Conservation (phyloP, 2,329 filamentous ascomycete species). For the Neofusicoccum umdonicola region DNA sequence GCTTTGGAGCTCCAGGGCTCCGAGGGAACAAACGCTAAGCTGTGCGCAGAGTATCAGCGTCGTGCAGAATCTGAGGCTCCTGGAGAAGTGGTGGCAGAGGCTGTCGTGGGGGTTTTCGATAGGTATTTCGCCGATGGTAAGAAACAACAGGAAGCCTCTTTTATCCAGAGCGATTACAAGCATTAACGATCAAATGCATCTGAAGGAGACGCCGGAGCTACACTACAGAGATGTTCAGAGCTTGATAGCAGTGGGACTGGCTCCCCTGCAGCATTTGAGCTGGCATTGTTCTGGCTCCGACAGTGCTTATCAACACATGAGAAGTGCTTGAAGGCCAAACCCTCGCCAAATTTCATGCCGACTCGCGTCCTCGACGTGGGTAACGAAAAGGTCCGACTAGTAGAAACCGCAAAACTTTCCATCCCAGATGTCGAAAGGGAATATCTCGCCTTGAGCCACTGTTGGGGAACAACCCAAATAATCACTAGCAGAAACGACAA, state of each 20-base stretch:
- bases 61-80: neutral
- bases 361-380: no score
- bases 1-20: slow-evolving; percentile 20
- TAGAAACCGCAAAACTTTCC: no score
- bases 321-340: neutral
- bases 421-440: no score
- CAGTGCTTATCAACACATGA: neutral
- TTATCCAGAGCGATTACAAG: neutral
- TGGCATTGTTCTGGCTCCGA: neutral
- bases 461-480: neutral
- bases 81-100: slow-evolving; percentile 16
- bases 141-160: neutral
- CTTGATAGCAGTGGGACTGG: neutral
- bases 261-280: neutral
- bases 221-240: slow-evolving; percentile 2
- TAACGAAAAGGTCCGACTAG: no score
- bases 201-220: slow-evolving; percentile 20
- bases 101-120: slow-evolving; percentile 19
- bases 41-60: slow-evolving; percentile 20
- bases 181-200: neutral
- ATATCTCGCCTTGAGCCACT: slow-evolving; percentile 3
- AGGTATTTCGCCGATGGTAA: slow-evolving; percentile 22
- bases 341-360: no score
- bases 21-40: slow-evolving; percentile 19
- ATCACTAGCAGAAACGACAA: neutral